phyloP scores from a whole-genome alignment of 495 filamentous ascomycete species.

The Hypoxylon subgilvum region DNA sequence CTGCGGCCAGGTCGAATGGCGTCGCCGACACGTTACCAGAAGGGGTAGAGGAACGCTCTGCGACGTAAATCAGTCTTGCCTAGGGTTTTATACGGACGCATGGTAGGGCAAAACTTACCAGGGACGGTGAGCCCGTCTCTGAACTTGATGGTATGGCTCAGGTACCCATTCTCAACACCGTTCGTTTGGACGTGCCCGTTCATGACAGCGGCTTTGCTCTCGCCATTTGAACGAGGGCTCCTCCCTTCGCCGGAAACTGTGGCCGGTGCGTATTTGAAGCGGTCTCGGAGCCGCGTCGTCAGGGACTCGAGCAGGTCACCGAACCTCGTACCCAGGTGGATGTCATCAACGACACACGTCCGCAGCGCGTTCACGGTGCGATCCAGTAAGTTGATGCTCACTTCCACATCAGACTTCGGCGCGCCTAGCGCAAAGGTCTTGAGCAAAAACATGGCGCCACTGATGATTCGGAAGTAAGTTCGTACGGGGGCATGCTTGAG shows the following conservation, averaged over 20 bases:
- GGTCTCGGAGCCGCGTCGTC: conserved; percentile 72
- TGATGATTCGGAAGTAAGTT: conserved; percentile 93
- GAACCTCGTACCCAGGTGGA: conserved; percentile 92
- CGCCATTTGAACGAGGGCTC: conserved; percentile 44
- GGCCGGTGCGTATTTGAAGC: conserved; percentile 69
- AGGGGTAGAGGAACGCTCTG: conserved; percentile 54
- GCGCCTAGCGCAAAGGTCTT: conserved; percentile 93
- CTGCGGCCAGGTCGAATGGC: conserved; percentile 57
- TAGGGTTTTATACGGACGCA: not conserved
- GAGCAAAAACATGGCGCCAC: conserved; percentile 92
- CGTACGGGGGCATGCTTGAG: conserved; percentile 91
- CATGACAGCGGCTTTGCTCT: conserved; percentile 31
- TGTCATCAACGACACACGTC: conserved; percentile 89
- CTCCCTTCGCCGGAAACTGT: conserved; percentile 44
- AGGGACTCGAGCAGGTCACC: conserved; percentile 88
- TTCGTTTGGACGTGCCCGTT: conserved; percentile 40
- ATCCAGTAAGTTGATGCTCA: conserved; percentile 82
- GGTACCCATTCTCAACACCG: conserved; percentile 44
- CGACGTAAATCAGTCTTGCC: not conserved
- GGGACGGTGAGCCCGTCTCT: conserved; percentile 39
- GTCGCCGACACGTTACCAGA: conserved; percentile 61
- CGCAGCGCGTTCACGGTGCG: conserved; percentile 78
- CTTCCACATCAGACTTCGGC: conserved; percentile 82
- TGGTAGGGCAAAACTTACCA: conserved; percentile 28
- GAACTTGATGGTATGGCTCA: conserved; percentile 38